phyloP scores from a whole-genome alignment of 2,329 filamentous ascomycete species.

The Ramularia collo-cygni region DNA sequence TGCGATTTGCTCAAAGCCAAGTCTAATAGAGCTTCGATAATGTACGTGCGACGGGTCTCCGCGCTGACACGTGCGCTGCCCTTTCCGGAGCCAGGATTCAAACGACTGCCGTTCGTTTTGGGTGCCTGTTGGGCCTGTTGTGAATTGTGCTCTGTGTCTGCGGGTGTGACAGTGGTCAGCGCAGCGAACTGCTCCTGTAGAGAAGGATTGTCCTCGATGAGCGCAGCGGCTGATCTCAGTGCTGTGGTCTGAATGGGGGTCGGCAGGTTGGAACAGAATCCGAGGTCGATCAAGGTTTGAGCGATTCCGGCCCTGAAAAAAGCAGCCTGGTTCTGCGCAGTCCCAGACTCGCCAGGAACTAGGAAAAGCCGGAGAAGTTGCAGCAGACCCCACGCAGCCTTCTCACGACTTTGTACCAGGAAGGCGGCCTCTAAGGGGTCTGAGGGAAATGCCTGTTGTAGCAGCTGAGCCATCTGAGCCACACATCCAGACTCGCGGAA shows the following conservation, averaged over 20 bases:
- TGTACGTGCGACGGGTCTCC: conserved; percentile 54
- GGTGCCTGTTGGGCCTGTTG: conserved; percentile 14
- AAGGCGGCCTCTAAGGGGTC: conserved; percentile 18
- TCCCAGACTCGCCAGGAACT: conserved; percentile 69
- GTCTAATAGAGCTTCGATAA: conserved; percentile 88
- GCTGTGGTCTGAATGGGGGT: conserved; percentile 80
- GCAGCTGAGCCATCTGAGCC: conserved; percentile 60
- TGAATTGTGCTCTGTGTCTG: conserved; percentile 12
- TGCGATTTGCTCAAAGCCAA: conserved; percentile 63
- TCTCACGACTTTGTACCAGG: conserved; percentile 59
- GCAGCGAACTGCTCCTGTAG: conserved; percentile 88
- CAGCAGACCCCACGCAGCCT: conserved; percentile 85
- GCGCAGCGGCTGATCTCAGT: conserved; percentile 74
- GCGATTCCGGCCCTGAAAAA: conserved; percentile 80
- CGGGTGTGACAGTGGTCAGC: conserved; percentile 55
- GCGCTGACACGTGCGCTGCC: conserved; percentile 23
- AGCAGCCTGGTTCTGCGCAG: conserved; percentile 72
- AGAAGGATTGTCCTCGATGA: conserved; percentile 71
- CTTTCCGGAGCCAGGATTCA: conserved; percentile 16
- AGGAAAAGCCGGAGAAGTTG: conserved; percentile 84
- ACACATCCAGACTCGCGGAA: conserved; percentile 89
- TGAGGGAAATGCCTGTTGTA: conserved; percentile 48
- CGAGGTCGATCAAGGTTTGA: conserved; percentile 71
- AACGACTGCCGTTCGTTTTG: conserved; percentile 23
- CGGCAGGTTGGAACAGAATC: conserved; percentile 67